These are phyloP conservation scores for Spatholobus suberectus DNA, from an alignment of 306 rosid species.

Conservation along the genomic window DNA sequence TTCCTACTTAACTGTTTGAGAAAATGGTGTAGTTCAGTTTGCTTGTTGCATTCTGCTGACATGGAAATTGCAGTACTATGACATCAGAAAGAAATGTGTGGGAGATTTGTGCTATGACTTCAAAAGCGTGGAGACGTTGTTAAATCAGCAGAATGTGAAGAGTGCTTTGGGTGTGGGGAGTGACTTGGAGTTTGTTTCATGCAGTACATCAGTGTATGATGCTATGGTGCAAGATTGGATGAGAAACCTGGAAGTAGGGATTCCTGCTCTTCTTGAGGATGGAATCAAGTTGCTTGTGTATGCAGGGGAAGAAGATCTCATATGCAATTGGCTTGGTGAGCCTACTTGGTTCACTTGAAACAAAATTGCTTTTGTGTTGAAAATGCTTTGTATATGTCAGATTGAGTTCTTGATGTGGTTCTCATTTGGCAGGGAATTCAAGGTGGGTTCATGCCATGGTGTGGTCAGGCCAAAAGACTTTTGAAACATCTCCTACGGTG, in stretches of 20 bases:
- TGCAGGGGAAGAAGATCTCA: conserved; percentile 91
- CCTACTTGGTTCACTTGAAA: neutral
- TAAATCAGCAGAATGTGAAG: conserved; percentile 56
- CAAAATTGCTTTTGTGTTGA: neutral
- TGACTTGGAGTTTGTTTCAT: conserved; percentile 63
- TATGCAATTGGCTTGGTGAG: conserved; percentile 96
- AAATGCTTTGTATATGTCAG: neutral
- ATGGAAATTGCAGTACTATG: conserved; percentile 69
- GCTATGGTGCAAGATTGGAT: conserved; percentile 72
- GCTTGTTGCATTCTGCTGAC: neutral
- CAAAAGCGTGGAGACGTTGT: conserved; percentile 67
- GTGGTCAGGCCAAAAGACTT: conserved; percentile 79
- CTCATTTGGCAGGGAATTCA: conserved; percentile 67
- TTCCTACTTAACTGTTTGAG: neutral
- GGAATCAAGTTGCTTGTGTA: conserved; percentile 84
- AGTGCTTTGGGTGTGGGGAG: conserved; percentile 73
- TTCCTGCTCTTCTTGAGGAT: conserved; percentile 86
- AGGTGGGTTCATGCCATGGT: conserved; percentile 86
- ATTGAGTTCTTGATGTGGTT: neutral
- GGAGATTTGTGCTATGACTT: conserved; percentile 85
- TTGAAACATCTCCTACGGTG: conserved; percentile 48
- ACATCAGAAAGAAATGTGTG: conserved; percentile 75
- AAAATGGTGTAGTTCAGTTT: neutral
- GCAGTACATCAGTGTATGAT: conserved; percentile 60
- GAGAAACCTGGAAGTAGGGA: conserved; percentile 79